Base-by-base conservation (phyloP, 345 rosid species). In the Psidium guajava region DNA sequence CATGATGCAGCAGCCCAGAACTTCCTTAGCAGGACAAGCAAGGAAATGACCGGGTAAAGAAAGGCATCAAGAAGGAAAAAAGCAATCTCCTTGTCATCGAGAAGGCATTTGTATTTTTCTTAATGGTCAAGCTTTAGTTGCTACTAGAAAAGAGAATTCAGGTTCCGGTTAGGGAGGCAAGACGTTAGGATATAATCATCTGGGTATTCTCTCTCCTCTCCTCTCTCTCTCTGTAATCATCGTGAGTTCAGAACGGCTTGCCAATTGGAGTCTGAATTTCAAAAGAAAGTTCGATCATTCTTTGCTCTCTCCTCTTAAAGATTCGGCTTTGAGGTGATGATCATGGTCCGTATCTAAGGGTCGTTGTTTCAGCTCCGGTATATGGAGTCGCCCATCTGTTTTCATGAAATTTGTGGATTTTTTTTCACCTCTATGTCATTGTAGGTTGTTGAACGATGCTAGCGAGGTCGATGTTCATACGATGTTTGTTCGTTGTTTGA, bases 11-110 rank as follows among this genome's bases (percentile, higher is more conserved):
- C 54, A 25, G 55, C 36, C 28, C 83, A 3, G 36, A 24, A 51
- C 59, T 86, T 84, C 18, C 44, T 82, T 84, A 55, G 22, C 82
- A 82, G 83, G 80, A 83, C 47, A 85, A 83, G 87, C 77, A 81
- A 81, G 25, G 58, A 36, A 49, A 28, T n/a, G 75, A 73, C 53
- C 82, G 32, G 64, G 51, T 54, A 77, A 75, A 64, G 83, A 36
- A 83, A 83, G 89, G 82, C 47, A n/a, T 75, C 84, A 81, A 81
- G 32, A 81, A 49, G 52, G 53, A 25, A 51, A 51, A 81, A 36
- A 20, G 80, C 80, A 21, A 36, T 69, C 47, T 69, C 47, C 47
- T 42, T 81, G 7, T 8, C 54, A 12, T 54, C 44, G 42, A 27
- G 56, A 64, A 28, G 75, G 75, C 42, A 3, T 36, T 64, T 16